Evolutionary conservation across 257 asterid genomes (phyloP), one percentile per base, ranked within the genome.

Genomic region (Solanum chiquidenum): DNA sequence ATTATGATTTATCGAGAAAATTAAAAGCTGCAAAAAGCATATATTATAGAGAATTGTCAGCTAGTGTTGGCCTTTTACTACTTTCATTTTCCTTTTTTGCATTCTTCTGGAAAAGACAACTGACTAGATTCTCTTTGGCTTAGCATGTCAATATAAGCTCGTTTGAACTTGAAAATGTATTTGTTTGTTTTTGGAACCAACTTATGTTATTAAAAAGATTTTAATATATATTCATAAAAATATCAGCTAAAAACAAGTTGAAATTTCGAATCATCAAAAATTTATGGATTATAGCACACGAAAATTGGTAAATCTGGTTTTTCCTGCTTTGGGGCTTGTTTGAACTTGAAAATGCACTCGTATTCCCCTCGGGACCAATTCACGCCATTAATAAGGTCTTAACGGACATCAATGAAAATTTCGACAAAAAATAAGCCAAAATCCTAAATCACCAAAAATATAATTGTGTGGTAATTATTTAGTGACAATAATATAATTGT

Each of bases 161-260:
- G 16, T 44, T 44, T 12, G 16, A 44, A 44, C 16, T 44, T 44
- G 0, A 44, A 42, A 44, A 44, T 12, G 0, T 0, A 44, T 44
- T 0, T 44, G 5, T 44, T 44, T 44, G 0, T 0, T 1, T 0
- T 0, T 44, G 16, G 2, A 0, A 44, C 1, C 16, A 44, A 44
- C 0, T 44, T 0, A 44, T 0, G 14, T 0, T 2, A 42, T 44
- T 44, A 44, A 44, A 44, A 11, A 0, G 0, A n/a, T 44, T 44
- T 44, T 44, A 42, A 42, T 0, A 0, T 5, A 44, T 0, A 16
- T 44, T 0, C 14, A 44, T 44, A 44, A 44, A 44, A 11, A 12
- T 44, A 11, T 11, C 0, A 5, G 2, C 0, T 0, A 42, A 44
- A 44, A 44, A 44, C 0, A 44, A 44, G 16, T 0, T 0, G 52